phyloP scores from a whole-genome alignment of 1,284 basidiomycete genomes.

The Anthracocystis setariae region DNA sequence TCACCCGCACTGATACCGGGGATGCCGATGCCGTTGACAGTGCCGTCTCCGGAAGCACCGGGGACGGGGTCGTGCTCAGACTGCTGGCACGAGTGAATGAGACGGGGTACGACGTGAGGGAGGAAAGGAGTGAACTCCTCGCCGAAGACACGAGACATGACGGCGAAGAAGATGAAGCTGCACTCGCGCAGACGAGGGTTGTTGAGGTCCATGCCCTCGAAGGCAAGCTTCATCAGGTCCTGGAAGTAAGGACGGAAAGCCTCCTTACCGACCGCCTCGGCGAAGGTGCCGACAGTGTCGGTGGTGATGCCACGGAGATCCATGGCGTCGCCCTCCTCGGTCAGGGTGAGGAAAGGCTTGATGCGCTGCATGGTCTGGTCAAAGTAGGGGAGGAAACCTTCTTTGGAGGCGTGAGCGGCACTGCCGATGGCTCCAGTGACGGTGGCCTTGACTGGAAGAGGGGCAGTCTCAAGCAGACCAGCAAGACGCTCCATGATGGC shows the following conservation, averaged over 20 bases:
- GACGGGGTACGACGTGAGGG: slow-evolving; percentile 83
- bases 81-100: slow-evolving; percentile 87
- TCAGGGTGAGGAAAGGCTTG: slow-evolving; percentile 82
- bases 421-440: slow-evolving; percentile 98
- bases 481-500: slow-evolving; percentile 95
- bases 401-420: slow-evolving; percentile 96
- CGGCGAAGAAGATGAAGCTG: slow-evolving; percentile 97
- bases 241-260: slow-evolving; percentile 94
- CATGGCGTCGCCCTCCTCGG: slow-evolving; percentile 79
- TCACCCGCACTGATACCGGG: slow-evolving; percentile 77
- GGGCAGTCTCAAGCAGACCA: slow-evolving; percentile 85
- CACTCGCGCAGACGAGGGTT: slow-evolving; percentile 89
- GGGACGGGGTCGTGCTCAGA: slow-evolving; percentile 70
- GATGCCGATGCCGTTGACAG: slow-evolving; percentile 71
- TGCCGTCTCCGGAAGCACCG: slow-evolving; percentile 64
- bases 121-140: slow-evolving; percentile 93
- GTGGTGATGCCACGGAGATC: slow-evolving; percentile 97
- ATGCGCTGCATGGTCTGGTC: slow-evolving; percentile 88
- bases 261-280: slow-evolving; percentile 94
- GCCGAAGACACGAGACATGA: slow-evolving; percentile 94
- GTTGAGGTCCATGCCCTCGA: slow-evolving; percentile 87
- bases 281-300: slow-evolving; percentile 97
- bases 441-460: slow-evolving; percentile 88
- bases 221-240: slow-evolving; percentile 94
- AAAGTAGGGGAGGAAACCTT: slow-evolving; percentile 93